Base-by-base conservation (phyloP, 1,139 yeast species). In the Hanseniaspora uvarum region DNA sequence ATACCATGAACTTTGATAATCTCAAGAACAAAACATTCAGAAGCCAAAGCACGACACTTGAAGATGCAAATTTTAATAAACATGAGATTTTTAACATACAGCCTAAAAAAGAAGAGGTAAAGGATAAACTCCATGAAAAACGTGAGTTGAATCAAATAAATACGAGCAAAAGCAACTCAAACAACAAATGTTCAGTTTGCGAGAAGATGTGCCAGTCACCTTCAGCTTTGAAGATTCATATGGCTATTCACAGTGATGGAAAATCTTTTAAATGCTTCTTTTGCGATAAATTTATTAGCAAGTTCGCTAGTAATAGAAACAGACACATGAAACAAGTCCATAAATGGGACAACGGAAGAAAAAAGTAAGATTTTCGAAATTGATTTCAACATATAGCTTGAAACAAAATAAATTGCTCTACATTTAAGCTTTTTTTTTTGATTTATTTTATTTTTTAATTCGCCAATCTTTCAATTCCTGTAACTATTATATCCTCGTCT, bases 241-340 rank as follows among this genome's bases (percentile, higher is more conserved):
- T 41, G 44, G 53, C 48, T 11, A 50, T 50, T 19, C 53, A 50
- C 16, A 41, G 48, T n/a, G 53, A 50, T 5, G 53, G 53, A 16
- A 50, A 50, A 26, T 48, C 53, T 5, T 50, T 23, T 23, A 50
- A 50, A 23, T 50, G 53, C 19, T 50, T 26, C 26, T 50, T 43
- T 12, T 50, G 53, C 18, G 36, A 43, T 23, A 43, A 43, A 16
- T 50, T 50, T 38, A 50, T 50, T 8, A 41, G 48, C n/a, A 50
- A 50, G 31, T 50, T 50, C 36, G 53, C 53, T 11, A 43, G 48
- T 19, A 50, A 50, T 18, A 43, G 53, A 37, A 50, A 50, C 44
- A 50, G 53, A 36, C 53, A 50, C 36, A 50, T 50, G 53, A 50
- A 50, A 43, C 53, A 50, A 33, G 53, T 50, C 21, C 53, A 50